Evolutionary conservation across 1,284 basidiomycete genomes (phyloP).

Genomic region (Pyrrhoderma noxium): DNA sequence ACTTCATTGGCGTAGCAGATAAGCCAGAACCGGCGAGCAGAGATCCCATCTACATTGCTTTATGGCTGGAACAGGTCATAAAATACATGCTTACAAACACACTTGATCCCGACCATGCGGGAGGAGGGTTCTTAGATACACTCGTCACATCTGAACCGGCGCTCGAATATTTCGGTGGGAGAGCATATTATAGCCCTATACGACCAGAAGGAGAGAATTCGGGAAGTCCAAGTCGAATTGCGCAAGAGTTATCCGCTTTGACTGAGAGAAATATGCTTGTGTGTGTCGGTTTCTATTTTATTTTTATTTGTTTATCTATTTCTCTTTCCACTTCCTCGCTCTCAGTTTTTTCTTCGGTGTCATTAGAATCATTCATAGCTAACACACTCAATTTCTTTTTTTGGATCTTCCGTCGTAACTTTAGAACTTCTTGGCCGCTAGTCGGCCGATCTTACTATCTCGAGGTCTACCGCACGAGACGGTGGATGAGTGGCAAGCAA

Average conservation of each 20-base stretch:
- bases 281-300: background rate
- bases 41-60: constrained; percentile 1
- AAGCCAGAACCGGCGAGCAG: background rate
- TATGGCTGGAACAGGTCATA: constrained; percentile 8
- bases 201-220: background rate
- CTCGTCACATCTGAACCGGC: background rate
- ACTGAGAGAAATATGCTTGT: constrained; percentile 12
- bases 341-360: background rate
- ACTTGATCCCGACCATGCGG: constrained; percentile 4
- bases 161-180: constrained; percentile 1
- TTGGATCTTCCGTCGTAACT: background rate
- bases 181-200: constrained; percentile 12
- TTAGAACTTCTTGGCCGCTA: constrained; percentile 10
- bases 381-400: no score
- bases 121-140: constrained; percentile 1
- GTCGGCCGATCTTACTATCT: constrained; percentile 7
- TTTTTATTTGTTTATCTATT: background rate
- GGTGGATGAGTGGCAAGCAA: constrained; percentile 11
- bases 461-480: constrained; percentile 3
- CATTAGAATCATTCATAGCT: no score
- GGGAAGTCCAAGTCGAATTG: background rate
- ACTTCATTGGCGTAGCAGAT: background rate
- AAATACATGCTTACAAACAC: background rate
- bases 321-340: background rate
- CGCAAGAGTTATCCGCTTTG: constrained; percentile 3